Evolutionary conservation across 805 yeast genomes (phyloP).

Genomic region (Teunomyces kruisii): DNA sequence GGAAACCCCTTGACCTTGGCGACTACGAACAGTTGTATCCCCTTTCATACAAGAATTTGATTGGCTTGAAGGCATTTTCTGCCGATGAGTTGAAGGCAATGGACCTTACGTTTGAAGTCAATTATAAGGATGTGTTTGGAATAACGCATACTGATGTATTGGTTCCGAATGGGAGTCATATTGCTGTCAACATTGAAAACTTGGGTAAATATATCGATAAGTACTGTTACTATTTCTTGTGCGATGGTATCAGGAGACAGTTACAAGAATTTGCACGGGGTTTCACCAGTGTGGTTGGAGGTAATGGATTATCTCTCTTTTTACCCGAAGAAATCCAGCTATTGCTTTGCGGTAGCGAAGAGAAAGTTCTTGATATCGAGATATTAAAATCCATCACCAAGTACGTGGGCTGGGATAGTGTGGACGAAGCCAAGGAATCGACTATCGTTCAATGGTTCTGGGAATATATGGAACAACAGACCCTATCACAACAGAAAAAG

Average conservation of each 20-base stretch:
- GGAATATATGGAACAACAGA: constrained; percentile 61
- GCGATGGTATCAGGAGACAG: constrained; percentile 51
- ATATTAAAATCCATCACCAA: constrained; percentile 69
- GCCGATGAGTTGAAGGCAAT: constrained; percentile 42
- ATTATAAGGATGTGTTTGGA: constrained; percentile 52
- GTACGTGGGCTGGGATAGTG: constrained; percentile 61
- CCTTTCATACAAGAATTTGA: constrained; percentile 44
- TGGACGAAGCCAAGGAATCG: constrained; percentile 37
- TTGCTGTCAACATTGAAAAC: constrained; percentile 59
- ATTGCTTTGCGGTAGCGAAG: constrained; percentile 74
- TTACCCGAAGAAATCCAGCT: constrained; percentile 79
- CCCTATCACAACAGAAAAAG: constrained; percentile 52
- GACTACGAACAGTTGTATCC: constrained; percentile 77
- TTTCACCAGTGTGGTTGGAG: constrained; percentile 73
- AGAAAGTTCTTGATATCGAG: constrained; percentile 61
- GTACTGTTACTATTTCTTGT: constrained; percentile 62
- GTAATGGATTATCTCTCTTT: constrained; percentile 77
- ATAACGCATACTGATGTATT: constrained; percentile 47
- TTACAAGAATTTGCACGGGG: constrained; percentile 66
- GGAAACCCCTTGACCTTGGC: constrained; percentile 50
- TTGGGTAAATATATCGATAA: constrained; percentile 58
- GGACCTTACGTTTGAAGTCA: constrained; percentile 59
- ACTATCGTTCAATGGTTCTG: constrained; percentile 77
- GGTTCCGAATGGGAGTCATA: constrained; percentile 54
- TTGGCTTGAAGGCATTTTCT: constrained; percentile 24